A percentile compares a stretch with the other conserved stretches of the same genome.
Evolutionary conservation across 805 yeast species (phyloP).

Genomic region (Saccharomycopsis fibuligera): DNA sequence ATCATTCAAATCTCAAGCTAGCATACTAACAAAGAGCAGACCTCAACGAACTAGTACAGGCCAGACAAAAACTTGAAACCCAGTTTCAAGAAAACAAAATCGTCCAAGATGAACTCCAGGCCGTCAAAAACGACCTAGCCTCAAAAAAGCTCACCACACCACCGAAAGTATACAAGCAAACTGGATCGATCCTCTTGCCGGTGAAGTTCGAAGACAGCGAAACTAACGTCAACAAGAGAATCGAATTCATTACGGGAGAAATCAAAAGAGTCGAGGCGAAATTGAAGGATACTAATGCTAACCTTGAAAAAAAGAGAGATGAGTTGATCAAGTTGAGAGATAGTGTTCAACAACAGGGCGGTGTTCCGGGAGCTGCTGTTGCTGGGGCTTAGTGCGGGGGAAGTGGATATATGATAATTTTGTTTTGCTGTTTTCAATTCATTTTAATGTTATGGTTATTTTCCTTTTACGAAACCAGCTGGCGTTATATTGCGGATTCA

Average conservation of each 20-base stretch:
- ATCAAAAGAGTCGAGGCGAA: conserved; percentile 70
- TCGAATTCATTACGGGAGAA: conserved; percentile 80
- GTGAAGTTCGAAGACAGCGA: conserved; percentile 82
- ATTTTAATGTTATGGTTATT: no score
- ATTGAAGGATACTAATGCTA: conserved; percentile 48
- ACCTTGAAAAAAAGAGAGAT: conserved; percentile 54
- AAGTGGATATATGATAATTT: no score
- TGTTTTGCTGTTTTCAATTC: no score
- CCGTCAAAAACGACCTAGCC: conserved; percentile 12
- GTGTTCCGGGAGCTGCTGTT: no score
- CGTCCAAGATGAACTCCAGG: conserved; percentile 73
- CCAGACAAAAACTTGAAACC: conserved; percentile 85
- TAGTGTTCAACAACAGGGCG: no score
- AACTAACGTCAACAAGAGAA: conserved; percentile 77
- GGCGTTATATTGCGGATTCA: no score
- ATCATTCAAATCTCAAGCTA: no score
- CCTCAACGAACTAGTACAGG: conserved; percentile 43
- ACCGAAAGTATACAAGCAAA: conserved; percentile 77
- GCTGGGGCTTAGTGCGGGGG: no score
- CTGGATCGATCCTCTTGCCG: conserved; percentile 89
- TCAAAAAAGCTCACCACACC: conserved; percentile 36
- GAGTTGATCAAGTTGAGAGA: conserved; percentile 44
- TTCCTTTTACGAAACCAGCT: no score
- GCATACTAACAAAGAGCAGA: no score
- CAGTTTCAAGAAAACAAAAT: conserved; percentile 92